Conservation (phyloP, 1,284 basidiomycete species). For the Sporisorium iseilematis-ciliati region DNA sequence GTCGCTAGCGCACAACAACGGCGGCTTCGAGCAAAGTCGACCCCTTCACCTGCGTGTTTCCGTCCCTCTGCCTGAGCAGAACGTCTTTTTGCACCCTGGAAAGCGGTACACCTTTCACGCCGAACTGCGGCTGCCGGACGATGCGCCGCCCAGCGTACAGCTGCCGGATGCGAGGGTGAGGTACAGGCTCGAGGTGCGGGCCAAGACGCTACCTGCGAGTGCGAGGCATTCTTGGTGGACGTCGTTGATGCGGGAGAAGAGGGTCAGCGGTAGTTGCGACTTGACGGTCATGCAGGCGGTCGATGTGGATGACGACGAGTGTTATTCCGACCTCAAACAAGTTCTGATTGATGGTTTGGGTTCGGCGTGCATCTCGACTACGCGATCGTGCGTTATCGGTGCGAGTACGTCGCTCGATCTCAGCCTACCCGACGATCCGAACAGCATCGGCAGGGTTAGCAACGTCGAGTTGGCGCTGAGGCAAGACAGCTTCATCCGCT, state of each 20-base stretch:
- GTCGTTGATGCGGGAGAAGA: not conserved
- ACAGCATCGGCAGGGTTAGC: not conserved
- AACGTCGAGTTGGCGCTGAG: slow-evolving; percentile 3
- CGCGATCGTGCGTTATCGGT: slow-evolving; percentile 13
- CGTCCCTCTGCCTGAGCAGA: not conserved
- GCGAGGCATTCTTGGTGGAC: not conserved
- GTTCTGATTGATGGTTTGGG: slow-evolving; percentile 11
- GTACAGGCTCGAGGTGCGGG: slow-evolving; percentile 18
- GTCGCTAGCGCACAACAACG: slow-evolving; percentile 22
- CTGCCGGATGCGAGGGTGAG: slow-evolving; percentile 13
- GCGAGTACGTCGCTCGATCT: not conserved
- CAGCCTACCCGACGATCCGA: not conserved
- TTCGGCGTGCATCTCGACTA: slow-evolving; percentile 9
- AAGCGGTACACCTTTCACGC: slow-evolving; percentile 9
- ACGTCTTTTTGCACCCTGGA: slow-evolving; percentile 1
- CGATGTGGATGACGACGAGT: not conserved
- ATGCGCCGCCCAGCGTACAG: slow-evolving; percentile 21
- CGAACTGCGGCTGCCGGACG: slow-evolving; percentile 1
- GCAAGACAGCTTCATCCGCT: slow-evolving; percentile 10
- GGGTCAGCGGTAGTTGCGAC: not conserved
- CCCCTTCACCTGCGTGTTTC: slow-evolving; percentile 11
- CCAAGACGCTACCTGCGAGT: slow-evolving; percentile 2
- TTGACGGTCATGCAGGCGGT: slow-evolving; percentile 8
- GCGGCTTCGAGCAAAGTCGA: slow-evolving; percentile 18
- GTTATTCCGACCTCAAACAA: slow-evolving; percentile 10